phyloP scores from a whole-genome alignment of 179 eudicot genomes.

The Carnegiea gigantea region DNA sequence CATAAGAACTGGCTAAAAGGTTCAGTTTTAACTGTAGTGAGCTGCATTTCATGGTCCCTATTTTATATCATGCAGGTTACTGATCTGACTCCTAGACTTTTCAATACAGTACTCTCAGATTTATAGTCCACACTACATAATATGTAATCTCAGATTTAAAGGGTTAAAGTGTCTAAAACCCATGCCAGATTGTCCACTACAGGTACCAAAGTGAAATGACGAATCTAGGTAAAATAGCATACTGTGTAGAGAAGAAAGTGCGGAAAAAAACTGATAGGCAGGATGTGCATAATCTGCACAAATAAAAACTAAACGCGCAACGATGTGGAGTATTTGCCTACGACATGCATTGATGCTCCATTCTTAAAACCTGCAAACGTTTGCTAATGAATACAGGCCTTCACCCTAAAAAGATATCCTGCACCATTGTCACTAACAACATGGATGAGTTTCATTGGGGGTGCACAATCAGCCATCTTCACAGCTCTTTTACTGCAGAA shows the following conservation, averaged over 20 bases:
- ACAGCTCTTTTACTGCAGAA: constrained; percentile 46
- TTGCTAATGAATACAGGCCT: constrained; percentile 44
- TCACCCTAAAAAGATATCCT: constrained; percentile 68
- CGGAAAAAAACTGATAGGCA: too few relatives aligned
- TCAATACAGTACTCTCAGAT: not conserved
- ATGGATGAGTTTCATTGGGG: constrained; percentile 76
- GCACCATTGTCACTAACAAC: constrained; percentile 70
- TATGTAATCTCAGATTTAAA: too few relatives aligned
- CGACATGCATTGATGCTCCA: too few relatives aligned
- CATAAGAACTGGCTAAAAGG: constrained; percentile 69
- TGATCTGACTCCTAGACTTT: not conserved
- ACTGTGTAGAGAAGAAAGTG: too few relatives aligned
- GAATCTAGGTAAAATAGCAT: too few relatives aligned
- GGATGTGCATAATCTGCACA: too few relatives aligned
- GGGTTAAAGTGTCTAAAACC: too few relatives aligned
- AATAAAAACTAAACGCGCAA: too few relatives aligned
- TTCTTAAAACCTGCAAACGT: not conserved
- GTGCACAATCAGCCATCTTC: constrained; percentile 69
- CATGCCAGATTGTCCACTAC: too few relatives aligned
- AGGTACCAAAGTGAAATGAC: too few relatives aligned
- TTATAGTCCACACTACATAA: not conserved
- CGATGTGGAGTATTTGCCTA: too few relatives aligned
- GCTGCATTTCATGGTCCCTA: constrained; percentile 71
- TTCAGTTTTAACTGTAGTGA: constrained; percentile 53
- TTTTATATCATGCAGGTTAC: constrained; percentile 87